Evolutionary conservation across 176 grass and related monocot genomes (phyloP), one percentile per base, ranked within the genome.

Genomic region (Metroxylon sagu): DNA sequence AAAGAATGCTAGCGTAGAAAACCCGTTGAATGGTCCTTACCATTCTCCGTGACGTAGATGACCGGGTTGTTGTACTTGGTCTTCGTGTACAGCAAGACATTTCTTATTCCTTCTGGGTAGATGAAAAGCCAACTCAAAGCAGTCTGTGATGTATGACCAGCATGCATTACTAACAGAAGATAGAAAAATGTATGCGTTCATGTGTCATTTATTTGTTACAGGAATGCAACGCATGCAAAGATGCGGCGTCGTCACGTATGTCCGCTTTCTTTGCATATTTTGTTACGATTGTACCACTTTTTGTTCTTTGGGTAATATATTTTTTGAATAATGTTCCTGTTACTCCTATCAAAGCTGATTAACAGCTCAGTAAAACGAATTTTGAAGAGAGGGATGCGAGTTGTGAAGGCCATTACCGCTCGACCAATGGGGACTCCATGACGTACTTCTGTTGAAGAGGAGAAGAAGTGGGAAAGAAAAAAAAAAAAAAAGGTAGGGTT

Each of bases 1-100:
- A 43, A 43, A 43, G 35, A 43, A 43, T 43, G 35, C 10, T 14
- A 10, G 12, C 35, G 8, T 12, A 43, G 35, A 43, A 14, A 43
- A 43, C 10, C 35, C 35, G 10, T 43, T 12, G 35, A 10, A 43
- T 2, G 8, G 1, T 43, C 18, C 1, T 54, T 65, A 78, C 75
- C 75, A 59, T 78, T 78, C 62, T 78, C 75, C 3, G 75, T 77
- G 26, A 92, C 50, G 61, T 78, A 92, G 29, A 92, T 18, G 25
- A 69, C 25, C 0, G 88, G 83, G 53, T 71, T 61, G 2, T 67
- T 75, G 50, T 80, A 85, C 19, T 10, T 64, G 0, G 6, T 25
- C 18, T 72, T 80, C 1, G 68, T 57, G 28, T 80, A 85, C 6
- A 80, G 26, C 54, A 76, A 27, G 6, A 80, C 26, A 5, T 64